Percentiles rank a stretch among this genome's conserved stretches.
Evolutionary conservation across 2,329 filamentous ascomycete genomes (phyloP).

Genomic region (Talaromyces verruculosus): DNA sequence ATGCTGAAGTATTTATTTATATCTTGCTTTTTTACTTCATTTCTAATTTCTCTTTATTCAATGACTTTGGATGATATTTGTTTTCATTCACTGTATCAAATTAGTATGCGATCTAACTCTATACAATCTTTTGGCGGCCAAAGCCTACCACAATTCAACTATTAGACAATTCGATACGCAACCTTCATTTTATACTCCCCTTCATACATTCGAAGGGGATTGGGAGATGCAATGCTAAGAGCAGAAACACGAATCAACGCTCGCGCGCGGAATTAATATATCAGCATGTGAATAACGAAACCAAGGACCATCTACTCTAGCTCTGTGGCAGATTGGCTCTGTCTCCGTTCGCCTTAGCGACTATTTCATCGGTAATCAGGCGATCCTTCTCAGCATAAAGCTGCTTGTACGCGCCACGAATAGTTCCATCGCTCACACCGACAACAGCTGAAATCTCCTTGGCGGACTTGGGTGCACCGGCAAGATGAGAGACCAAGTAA

Average conservation of each 20-base stretch:
- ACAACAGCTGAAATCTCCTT: constrained; percentile 83
- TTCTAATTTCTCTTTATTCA: background rate
- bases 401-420: constrained; percentile 91
- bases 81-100: background rate
- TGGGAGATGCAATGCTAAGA: background rate
- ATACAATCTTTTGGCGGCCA: constrained; percentile 7
- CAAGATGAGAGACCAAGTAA: constrained; percentile 88
- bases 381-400: constrained; percentile 72
- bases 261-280: background rate
- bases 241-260: background rate
- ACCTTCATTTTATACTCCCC: background rate
- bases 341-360: constrained; percentile 68
- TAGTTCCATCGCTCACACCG: constrained; percentile 93
- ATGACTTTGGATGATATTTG: background rate
- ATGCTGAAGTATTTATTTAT: background rate
- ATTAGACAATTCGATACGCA: background rate
- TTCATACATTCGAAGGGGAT: background rate
- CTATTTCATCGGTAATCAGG: constrained; percentile 73
- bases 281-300: background rate
- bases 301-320: background rate
- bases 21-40: background rate
- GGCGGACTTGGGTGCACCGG: constrained; percentile 74
- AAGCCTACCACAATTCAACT: constrained; percentile 1
- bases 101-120: background rate
- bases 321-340: constrained; percentile 66